Evolutionary conservation across 768 basidiomycete genomes (phyloP), one percentile per base, ranked within the genome.

Genomic region (Serendipita vermifera): DNA sequence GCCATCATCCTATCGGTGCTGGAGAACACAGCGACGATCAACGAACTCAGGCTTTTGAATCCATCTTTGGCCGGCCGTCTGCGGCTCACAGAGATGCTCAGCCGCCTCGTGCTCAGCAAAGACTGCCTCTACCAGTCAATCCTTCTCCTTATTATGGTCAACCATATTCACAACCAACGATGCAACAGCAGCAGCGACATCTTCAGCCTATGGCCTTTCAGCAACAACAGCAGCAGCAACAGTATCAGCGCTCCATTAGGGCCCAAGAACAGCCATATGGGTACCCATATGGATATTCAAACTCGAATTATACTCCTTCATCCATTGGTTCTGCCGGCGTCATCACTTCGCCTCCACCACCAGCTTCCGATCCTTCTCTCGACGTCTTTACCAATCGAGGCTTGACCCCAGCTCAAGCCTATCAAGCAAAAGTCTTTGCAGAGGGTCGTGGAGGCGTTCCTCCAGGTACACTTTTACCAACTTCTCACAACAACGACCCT

Each of bases 51-150:
- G 87, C 87, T 41, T 91, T 88, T 72, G 85, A 89, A 68, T 79
- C 82, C 64, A 89, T 91, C 71, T 91, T 91, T 69, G 87, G 87
- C 24, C 77, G 87, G 24, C 83, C 86, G 54, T 78, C 79, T 53
- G 70, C 74, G 41, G 61, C 72, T 31, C 80, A 80, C 67, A 82
- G 29, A n/a, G 55, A n/a, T 24, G 24, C 35, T n/a, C 58, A 46
- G 26, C 55, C 36, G n/a, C 22, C 22, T 7, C 33, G 6, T 15
- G 62, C 31, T 26, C 60, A 14, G 59, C 46, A 24, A 57, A 62
- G 53, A 62, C 65, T 41, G 60, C 63, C 53, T 60, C 61, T 58
- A 39, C 58, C 29, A 64, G 66, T 57, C 59, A 62, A 24, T 32
- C 53, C 31, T 39, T 59, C 58, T 63, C 59, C 59, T 43, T 59